Conservation (phyloP, 2,329 filamentous ascomycete species). For the Mycosphaerella sp. region DNA sequence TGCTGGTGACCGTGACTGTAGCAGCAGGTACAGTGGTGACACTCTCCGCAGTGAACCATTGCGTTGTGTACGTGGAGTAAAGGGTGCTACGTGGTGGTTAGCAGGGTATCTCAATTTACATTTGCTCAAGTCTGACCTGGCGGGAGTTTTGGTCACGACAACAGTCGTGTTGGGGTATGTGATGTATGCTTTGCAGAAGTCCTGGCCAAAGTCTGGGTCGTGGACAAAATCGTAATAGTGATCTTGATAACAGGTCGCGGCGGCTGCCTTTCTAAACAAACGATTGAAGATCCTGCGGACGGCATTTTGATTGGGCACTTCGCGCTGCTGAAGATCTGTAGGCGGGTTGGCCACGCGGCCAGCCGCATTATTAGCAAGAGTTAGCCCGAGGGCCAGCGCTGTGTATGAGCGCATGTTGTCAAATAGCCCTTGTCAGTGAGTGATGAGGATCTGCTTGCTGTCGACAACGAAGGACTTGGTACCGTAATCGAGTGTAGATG, state of each 20-base stretch:
- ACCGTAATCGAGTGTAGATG: conserved; percentile 10
- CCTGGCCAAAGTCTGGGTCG: conserved; percentile 22
- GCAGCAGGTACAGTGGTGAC: conserved; percentile 22
- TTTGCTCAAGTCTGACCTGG: conserved; percentile 21
- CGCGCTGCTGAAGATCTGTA: conserved; percentile 17
- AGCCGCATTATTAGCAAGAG: conserved; percentile 22
- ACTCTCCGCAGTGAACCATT: conserved; percentile 18
- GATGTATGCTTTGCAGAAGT: conserved; percentile 26
- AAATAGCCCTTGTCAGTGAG: conserved; percentile 22
- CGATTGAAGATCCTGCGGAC: conserved; percentile 23
- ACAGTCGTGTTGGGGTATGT: conserved; percentile 26
- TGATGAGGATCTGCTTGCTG: conserved; percentile 18
- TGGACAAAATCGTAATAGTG: conserved; percentile 26
- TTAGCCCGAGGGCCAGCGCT: conserved; percentile 28
- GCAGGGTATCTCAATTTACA: background rate
- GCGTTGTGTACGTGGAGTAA: conserved; percentile 20
- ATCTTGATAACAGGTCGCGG: conserved; percentile 16
- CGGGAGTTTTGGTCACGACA: conserved; percentile 28
- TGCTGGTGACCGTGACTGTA: conserved; percentile 24
- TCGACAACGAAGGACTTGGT: background rate
- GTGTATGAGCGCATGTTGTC: conserved; percentile 26
- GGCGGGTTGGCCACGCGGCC: conserved; percentile 25
- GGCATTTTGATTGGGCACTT: conserved; percentile 12
- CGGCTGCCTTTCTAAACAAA: conserved; percentile 22
- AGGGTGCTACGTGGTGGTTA: conserved; percentile 17